Base-by-base conservation (phyloP, 106 monocot genomes). In the Dendrobium catenatum region DNA sequence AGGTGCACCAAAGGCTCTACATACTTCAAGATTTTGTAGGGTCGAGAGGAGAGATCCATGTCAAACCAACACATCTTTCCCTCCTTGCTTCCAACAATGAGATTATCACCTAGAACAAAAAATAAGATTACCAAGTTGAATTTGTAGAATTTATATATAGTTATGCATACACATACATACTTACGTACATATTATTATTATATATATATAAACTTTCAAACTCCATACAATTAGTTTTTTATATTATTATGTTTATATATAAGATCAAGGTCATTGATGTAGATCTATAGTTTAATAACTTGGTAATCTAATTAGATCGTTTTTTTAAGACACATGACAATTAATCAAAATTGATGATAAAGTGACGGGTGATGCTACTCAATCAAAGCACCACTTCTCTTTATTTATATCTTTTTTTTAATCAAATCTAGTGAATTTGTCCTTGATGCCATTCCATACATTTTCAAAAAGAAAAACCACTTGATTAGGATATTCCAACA, bases 41-140 rank as follows among this genome's bases (percentile, higher is more conserved):
- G 95, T 27, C 88, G 83, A 55, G 93, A 87, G 55, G 99, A 95
- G 31, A 93, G 83, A 72, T 99, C 99, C 86, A 93, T 89, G 86
- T 99, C 99, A 88, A 99, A 99, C 99, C 99, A 99, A 75, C 95
- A 91, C 77, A 99, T 79, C 81, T 99, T 99, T 15, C 99, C 99
- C 78, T 99, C 99, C 79, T 83, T 99, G 87, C 95, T 99, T 68
- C 99, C 99, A 29, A 95, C 95, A 87, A 99, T 93, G 55, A 99
- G 82, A 93, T 99, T 95, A 72, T 95, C 95, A 86, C 99, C 99
- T 99, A 87, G 29, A 82, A n/a, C 68, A 9, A 46, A 41, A 75
- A 73, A 44, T 42, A 78, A 59, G 49, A 13, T 42, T 70, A 31
- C 70, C 70, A 29, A 0, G 74, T 42, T 73, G 42, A 17, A 27